Evolutionary conservation across 2,329 filamentous ascomycete species (phyloP), one percentile per base, ranked within the genome.

Genomic region (Colletotrichum magnum): DNA sequence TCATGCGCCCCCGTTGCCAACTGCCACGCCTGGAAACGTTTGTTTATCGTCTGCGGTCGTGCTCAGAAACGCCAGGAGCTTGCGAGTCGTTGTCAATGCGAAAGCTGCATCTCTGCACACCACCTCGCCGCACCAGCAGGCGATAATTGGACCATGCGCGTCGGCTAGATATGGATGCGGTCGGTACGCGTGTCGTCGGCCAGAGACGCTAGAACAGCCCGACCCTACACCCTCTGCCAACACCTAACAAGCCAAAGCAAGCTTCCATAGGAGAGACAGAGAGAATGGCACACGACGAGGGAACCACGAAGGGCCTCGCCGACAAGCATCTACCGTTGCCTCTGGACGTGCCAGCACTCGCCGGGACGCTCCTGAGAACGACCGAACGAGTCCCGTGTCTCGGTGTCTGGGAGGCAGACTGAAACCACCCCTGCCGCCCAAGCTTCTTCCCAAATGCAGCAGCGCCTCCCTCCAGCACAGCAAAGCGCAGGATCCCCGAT

Each of bases 71-170:
- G 45, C 66, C 50, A 47, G n/a, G 51, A 57, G 50, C 66, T 69
- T 59, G 66, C 62, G 62, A 66, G 43, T 69, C 66, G 45, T 52
- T 32, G 56, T 69, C 67, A 66, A 66, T 66, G 67, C 67, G 41
- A 52, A 57, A 32, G 43, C 21, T 28, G 26, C 62, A 60, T 16
- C 62, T 39, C 36, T 57, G 24, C 67, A 67, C 67, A 61, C 67
- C 56, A 67, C 57, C 56, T 51, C 24, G 16, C 54, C 45, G 39
- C 28, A 39, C 47, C 26, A 18, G 18, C 6, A 36, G 50, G 26
- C 32, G 50, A 53, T 53, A 47, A 57, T 57, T 66, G 63, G 67
- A 18, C 45, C 51, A 66, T 56, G 51, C 51, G 15, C 36, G 51
- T 57, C 62, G 52, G 21, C 36, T 57, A 26, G 48, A 60, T 41